Conservation (phyloP, 2,329 filamentous ascomycete genomes). For the Colletotrichum sp. region DNA sequence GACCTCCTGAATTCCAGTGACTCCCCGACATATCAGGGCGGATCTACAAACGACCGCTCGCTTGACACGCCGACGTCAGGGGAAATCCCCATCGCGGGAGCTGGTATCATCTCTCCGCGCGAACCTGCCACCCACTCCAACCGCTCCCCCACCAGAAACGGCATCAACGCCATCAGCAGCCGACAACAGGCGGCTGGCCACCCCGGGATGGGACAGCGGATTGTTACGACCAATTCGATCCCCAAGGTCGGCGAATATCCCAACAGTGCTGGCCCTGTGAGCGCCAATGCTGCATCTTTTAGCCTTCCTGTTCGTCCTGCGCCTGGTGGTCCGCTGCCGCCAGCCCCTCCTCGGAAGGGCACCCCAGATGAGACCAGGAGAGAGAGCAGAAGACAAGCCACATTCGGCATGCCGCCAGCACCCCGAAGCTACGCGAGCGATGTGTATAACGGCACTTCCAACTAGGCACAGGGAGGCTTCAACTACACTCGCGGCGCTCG, state of each 20-base stretch:
- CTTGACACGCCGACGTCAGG: constrained; percentile 71
- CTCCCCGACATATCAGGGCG: constrained; percentile 54
- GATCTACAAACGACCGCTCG: constrained; percentile 49
- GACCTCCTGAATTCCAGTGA: constrained; percentile 73
- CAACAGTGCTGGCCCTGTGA: constrained; percentile 43
- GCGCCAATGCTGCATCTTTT: constrained; percentile 57
- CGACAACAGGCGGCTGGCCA: constrained; percentile 40
- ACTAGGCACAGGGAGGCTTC: constrained; percentile 13
- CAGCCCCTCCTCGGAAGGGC: constrained; percentile 64
- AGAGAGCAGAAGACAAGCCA: constrained; percentile 58
- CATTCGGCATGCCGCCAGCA: constrained; percentile 54
- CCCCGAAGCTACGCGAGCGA: constrained; percentile 31
- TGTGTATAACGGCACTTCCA: constrained; percentile 23
- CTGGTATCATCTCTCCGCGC: constrained; percentile 58
- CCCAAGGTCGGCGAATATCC: constrained; percentile 49
- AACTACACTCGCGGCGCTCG: not conserved
- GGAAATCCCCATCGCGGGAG: constrained; percentile 71
- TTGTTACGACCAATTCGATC: constrained; percentile 57
- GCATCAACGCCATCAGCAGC: constrained; percentile 51
- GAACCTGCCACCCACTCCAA: constrained; percentile 51
- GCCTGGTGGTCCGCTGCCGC: constrained; percentile 63
- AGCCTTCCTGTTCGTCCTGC: constrained; percentile 69
- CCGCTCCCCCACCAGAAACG: constrained; percentile 59
- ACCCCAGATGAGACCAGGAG: constrained; percentile 58
- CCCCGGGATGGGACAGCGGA: constrained; percentile 59